Percentiles rank a stretch among this genome's conserved stretches.
Conservation (phyloP, 2,329 filamentous ascomycete genomes). For the Cercospora sesami region DNA sequence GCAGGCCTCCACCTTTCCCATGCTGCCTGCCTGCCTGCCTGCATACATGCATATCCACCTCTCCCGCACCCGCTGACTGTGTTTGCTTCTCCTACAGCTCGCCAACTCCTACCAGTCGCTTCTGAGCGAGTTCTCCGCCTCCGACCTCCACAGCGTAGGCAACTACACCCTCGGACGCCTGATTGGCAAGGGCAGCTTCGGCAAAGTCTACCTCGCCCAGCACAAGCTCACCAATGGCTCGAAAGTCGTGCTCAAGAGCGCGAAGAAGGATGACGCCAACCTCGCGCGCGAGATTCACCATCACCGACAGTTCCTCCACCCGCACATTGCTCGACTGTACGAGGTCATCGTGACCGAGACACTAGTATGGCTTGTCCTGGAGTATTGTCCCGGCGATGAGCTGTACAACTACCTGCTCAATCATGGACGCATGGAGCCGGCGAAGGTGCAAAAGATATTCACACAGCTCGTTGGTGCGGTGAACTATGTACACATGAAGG, state of each 20-base stretch:
- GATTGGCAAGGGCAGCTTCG: constrained; percentile 97
- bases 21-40: background rate
- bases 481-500: constrained; percentile 89
- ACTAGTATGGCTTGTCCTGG: constrained; percentile 92
- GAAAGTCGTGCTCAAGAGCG: constrained; percentile 98
- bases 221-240: constrained; percentile 99
- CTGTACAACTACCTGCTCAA: constrained; percentile 93
- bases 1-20: background rate
- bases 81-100: constrained; percentile 60
- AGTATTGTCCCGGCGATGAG: constrained; percentile 96
- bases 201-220: constrained; percentile 92
- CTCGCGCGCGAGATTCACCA: constrained; percentile 97
- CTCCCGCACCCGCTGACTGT: constrained; percentile 8
- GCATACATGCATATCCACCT: background rate
- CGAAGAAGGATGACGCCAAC: constrained; percentile 92
- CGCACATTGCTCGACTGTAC: constrained; percentile 93
- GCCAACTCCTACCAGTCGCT: constrained; percentile 95
- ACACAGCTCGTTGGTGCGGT: constrained; percentile 94
- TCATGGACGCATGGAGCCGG: constrained; percentile 77
- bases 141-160: constrained; percentile 86
- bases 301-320: constrained; percentile 95
- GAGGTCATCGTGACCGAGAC: constrained; percentile 97
- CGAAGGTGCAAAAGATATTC: constrained; percentile 93
- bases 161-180: constrained; percentile 90
- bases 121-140: constrained; percentile 91